Base-by-base conservation (phyloP, 2,329 filamentous ascomycete species). In the Fusarium chaquense region DNA sequence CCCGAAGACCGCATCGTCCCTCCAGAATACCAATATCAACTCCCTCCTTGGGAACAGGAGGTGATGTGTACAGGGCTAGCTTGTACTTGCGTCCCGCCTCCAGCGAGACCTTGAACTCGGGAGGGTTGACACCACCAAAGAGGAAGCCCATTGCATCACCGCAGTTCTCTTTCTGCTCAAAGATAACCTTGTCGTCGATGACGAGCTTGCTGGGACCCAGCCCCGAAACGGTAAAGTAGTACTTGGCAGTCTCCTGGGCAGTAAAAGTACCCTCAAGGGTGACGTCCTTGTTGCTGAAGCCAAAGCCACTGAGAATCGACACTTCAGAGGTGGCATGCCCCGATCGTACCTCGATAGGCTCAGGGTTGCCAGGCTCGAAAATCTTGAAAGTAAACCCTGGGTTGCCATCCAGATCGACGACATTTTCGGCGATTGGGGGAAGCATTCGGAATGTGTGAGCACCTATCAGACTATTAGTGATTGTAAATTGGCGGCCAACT, bases 111-210 rank as follows among this genome's bases (percentile, higher is more conserved):
- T 78, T 76, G 26, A 77, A 70, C 62, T 79, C 76, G 5, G 74
- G 72, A n/a, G 74, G 72, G 3, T 75, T 67, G 9, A 71, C 73
- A 16, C 74, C 75, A 12, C 74, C 72, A 55, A 80, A 79, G 0
- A 80, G 65, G 59, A 78, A 78, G 6, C 78, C 78, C 78, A 80
- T 80, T 12, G 77, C 73, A 44, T 80, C 78, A 2, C 61, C 63
- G 33, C 73, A 75, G 54, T 76, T 77, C 11, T 75, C 71, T 26
- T 64, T 75, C 61, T 80, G 78, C 45, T 79, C 76, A 30, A 71
- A 76, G 40, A 78, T 62, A 5, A 76, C 47, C 58, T 78, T 68
- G 20, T 72, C 76, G 46, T 80, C 70, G 16, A 80, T 76, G 18
- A 72, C 70, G 15, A 79, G 65, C 45, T 74, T 73, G 38, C 74